These are phyloP conservation scores for Aspergillus affinis DNA, from an alignment of 495 filamentous ascomycete species.

Conservation along the genomic window DNA sequence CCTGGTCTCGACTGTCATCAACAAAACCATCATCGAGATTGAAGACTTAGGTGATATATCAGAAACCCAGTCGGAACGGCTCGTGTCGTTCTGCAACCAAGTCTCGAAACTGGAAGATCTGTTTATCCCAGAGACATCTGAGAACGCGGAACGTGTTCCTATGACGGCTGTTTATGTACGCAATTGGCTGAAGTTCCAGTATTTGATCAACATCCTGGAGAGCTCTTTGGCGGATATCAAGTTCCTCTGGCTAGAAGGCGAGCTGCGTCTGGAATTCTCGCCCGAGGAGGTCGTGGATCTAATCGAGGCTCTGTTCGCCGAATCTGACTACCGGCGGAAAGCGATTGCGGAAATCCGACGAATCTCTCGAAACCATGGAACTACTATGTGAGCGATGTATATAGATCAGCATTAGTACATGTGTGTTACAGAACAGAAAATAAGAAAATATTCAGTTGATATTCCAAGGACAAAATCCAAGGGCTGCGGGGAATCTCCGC, in stretches of 20 bases:
- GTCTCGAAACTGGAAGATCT: constrained; percentile 72
- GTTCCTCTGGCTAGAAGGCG: constrained; percentile 84
- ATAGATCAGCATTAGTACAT: not conserved
- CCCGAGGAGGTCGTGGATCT: constrained; percentile 84
- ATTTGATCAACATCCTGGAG: constrained; percentile 83
- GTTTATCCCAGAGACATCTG: constrained; percentile 60
- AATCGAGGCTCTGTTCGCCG: constrained; percentile 86
- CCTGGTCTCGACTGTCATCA: constrained; percentile 74
- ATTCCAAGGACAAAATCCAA: not conserved
- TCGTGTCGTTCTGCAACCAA: constrained; percentile 69
- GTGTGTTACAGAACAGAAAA: not conserved
- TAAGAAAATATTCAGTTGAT: not conserved
- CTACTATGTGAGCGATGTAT: constrained; percentile 8
- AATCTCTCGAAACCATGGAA: constrained; percentile 23
- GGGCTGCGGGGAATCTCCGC: constrained; percentile 35
- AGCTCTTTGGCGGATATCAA: constrained; percentile 85
- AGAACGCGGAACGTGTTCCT: constrained; percentile 47
- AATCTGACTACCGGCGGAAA: constrained; percentile 72
- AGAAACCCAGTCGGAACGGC: constrained; percentile 78
- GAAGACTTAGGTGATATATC: constrained; percentile 85
- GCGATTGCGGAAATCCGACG: constrained; percentile 76
- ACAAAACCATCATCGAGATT: constrained; percentile 79
- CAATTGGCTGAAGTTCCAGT: constrained; percentile 88
- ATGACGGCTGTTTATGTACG: constrained; percentile 76
- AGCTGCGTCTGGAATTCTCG: constrained; percentile 79